Conservation (phyloP, 176 grass and related monocot species). For the Panicum miliaceum region DNA sequence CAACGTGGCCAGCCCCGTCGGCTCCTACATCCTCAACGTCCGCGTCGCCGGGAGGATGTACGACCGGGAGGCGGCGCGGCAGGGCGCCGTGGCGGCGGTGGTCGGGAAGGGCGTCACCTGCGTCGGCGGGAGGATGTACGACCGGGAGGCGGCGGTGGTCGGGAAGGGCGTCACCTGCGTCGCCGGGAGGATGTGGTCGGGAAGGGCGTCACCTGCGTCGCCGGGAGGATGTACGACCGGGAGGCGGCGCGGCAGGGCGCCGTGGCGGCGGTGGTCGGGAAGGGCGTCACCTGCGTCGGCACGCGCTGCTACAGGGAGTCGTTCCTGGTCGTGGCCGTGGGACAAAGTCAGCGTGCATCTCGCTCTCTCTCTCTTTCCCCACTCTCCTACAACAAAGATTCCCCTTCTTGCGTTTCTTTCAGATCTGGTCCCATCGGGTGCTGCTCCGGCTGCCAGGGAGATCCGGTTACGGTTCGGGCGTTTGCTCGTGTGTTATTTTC, state of each 20-base stretch:
- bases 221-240: constrained; percentile 50
- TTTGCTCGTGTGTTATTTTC: too few relatives aligned
- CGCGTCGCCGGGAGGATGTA: constrained; percentile 52
- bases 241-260: constrained; percentile 36
- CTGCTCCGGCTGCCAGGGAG: too few relatives aligned
- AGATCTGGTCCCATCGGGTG: too few relatives aligned
- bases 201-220: constrained; percentile 41
- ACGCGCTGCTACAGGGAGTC: too few relatives aligned
- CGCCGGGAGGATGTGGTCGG: constrained; percentile 18
- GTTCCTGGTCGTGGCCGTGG: too few relatives aligned
- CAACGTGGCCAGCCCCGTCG: constrained; percentile 38
- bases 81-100: neutral
- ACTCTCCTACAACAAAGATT: too few relatives aligned
- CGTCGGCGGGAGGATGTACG: constrained; percentile 51
- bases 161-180: constrained; percentile 38
- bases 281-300: constrained; percentile 32
- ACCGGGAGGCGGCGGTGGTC: constrained; percentile 19
- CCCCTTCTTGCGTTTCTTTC: too few relatives aligned
- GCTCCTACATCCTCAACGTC: constrained; percentile 55
- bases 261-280: neutral
- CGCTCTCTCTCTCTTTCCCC: too few relatives aligned
- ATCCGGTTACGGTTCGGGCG: too few relatives aligned
- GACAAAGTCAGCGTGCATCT: too few relatives aligned
- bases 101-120: constrained; percentile 29
- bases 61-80: constrained; percentile 42